Base-by-base conservation (phyloP, 129 eudicot species). In the Scalesia atractyloides region DNA sequence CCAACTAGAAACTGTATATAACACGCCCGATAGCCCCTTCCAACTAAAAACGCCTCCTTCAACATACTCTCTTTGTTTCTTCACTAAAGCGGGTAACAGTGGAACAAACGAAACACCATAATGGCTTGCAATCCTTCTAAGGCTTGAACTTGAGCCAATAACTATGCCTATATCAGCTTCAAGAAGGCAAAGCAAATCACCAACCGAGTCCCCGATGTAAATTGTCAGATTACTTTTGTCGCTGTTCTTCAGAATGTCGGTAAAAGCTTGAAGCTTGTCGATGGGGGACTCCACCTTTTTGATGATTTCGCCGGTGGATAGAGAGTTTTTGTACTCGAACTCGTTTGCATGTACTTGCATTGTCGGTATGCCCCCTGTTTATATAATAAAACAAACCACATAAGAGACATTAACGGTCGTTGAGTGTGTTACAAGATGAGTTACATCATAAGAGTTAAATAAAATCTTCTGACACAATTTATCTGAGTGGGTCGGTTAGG, bases 151-250 rank as follows among this genome's bases (percentile, higher is more conserved):
- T 70, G 93, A 82, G 11, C 93, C 86, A 3, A 94, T 48, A 54
- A 94, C 98, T 36, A 94, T 90, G 41, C 98, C 98, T 63, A 94
- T 75, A 57, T 94, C 98, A 54, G 98, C 97, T 76, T 90, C 82
- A 3, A 94, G 96, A 65, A 94, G 86, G 75, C 98, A 90, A 62
- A 94, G 97, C 82, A 94, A 88, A 84, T 94, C 98, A 18, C 98
- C 97, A 20, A 94, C 89, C 6, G 98, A 90, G 78, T 94, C 97
- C 9, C 98, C 98, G 4, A 94, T 86, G 68, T 94, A 90, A 20
- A 94, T 72, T 10, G 84, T 87, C 46, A 86, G 52, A 22, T 33
- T 82, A 71, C 64, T 83, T 77, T 65, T 36, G 71, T 57, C 24
- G 74, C 70, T 7, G 16, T 75, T 78, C n/a, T 74, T 65, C 60